Percentiles rank a stretch among this genome's conserved stretches.
phyloP scores from a whole-genome alignment of 1,139 yeast species.

The Pneumocystis oryctolagi region DNA sequence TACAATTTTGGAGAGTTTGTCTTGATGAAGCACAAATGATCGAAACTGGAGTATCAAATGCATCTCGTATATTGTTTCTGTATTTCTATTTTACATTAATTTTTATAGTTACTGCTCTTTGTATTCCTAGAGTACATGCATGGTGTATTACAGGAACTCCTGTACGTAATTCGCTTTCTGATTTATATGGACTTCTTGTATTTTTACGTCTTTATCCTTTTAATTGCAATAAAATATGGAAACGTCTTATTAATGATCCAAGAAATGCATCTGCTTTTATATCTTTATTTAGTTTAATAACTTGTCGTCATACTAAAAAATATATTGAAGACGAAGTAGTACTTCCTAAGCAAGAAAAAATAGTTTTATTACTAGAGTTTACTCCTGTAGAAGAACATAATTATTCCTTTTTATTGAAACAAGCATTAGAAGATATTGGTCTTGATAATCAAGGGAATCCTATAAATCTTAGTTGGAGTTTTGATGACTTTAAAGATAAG shows the following conservation, averaged over 20 bases:
- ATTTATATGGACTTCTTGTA: slow-evolving; percentile 52
- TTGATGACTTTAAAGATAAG: slow-evolving; percentile 13
- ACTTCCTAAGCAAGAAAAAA: slow-evolving; percentile 62
- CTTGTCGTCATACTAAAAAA: slow-evolving; percentile 69
- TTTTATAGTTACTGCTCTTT: slow-evolving; percentile 44
- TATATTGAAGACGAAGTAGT: slow-evolving; percentile 65
- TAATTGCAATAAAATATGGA: slow-evolving; percentile 23
- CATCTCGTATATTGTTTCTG: slow-evolving; percentile 34
- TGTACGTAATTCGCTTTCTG: slow-evolving; percentile 48
- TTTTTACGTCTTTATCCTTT: slow-evolving; percentile 61
- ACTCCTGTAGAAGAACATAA: slow-evolving; percentile 71
- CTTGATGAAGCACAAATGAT: slow-evolving; percentile 94
- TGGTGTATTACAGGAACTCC: slow-evolving; percentile 99
- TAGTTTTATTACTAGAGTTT: slow-evolving; percentile 56
- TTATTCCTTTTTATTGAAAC: slow-evolving; percentile 48
- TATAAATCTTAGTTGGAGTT: slow-evolving; percentile 13
- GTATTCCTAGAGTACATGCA: slow-evolving; percentile 63
- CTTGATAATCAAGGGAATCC: slow-evolving; percentile 47
- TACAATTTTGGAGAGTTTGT: slow-evolving; percentile 82
- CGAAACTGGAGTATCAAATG: slow-evolving; percentile 53
- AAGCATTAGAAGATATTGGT: slow-evolving; percentile 49
- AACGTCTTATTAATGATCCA: slow-evolving; percentile 19
- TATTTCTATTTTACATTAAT: neutral
- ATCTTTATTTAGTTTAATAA: slow-evolving; percentile 34
- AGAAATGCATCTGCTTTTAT: slow-evolving; percentile 15